A percentile compares a stretch with the other conserved stretches of the same genome.
These are phyloP conservation scores for Eucalyptus polybractea DNA, from an alignment of 345 rosid genomes.

Conservation along the genomic window DNA sequence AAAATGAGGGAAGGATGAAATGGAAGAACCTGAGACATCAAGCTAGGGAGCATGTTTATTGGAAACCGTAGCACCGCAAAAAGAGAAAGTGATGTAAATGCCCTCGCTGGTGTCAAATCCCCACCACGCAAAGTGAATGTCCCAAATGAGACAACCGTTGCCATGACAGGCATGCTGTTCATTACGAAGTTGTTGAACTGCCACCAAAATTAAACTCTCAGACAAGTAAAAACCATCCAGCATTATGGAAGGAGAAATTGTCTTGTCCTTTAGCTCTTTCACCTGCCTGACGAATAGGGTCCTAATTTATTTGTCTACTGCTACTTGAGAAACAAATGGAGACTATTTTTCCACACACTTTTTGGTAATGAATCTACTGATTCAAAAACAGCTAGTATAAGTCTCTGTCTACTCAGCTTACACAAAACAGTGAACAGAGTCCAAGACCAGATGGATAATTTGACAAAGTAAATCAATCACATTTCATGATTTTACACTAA, in stretches of 20 bases:
- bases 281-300: not conserved
- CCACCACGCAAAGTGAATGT: conserved; percentile 84
- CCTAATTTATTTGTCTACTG: not conserved
- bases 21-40: conserved; percentile 66
- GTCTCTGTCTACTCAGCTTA: not conserved
- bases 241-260: not conserved
- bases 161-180: conserved; percentile 81
- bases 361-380: not conserved
- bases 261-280: not conserved
- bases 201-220: conserved; percentile 4
- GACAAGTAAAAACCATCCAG: not conserved
- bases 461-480: not conserved
- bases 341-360: not conserved
- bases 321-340: not conserved
- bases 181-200: conserved; percentile 82
- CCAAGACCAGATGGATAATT: not conserved
- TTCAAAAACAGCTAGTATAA: not conserved
- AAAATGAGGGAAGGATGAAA: not conserved
- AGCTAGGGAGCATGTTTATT: conserved; percentile 74
- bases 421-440: not conserved
- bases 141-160: conserved; percentile 83
- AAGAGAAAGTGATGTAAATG: conserved; percentile 91
- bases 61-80: conserved; percentile 72
- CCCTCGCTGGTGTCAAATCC: conserved; percentile 84
- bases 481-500: not conserved